phyloP scores from a whole-genome alignment of 768 basidiomycete species.

The Pholiota molesta region DNA sequence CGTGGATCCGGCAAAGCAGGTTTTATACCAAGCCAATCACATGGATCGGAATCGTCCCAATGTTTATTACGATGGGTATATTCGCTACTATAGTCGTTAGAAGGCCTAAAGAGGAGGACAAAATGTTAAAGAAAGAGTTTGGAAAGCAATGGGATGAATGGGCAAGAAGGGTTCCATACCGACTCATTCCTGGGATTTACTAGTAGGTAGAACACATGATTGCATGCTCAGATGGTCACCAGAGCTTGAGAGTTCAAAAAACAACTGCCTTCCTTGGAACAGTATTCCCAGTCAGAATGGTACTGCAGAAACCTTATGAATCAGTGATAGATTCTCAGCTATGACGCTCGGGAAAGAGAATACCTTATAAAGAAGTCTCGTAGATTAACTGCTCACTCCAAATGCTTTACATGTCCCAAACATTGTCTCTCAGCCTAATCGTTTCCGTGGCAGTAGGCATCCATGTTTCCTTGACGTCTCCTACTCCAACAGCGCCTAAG shows the following conservation, averaged over 20 bases:
- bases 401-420: neutral
- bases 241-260: too few relatives aligned
- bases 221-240: too few relatives aligned
- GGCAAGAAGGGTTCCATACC: too few relatives aligned
- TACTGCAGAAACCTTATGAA: too few relatives aligned
- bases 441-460: neutral
- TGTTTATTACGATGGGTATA: neutral
- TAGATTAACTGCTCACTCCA: neutral
- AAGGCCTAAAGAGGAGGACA: constrained; percentile 1
- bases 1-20: constrained; percentile 7
- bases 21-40: neutral
- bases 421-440: neutral
- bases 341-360: neutral
- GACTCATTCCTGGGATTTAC: constrained; percentile 13
- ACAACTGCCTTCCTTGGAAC: too few relatives aligned
- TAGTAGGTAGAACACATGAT: neutral
- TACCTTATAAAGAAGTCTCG: neutral
- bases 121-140: too few relatives aligned
- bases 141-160: too few relatives aligned
- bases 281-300: too few relatives aligned
- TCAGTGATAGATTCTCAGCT: neutral
- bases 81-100: neutral
- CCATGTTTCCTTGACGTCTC: constrained; percentile 4
- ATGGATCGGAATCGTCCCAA: neutral
- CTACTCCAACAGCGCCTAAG: neutral